These are phyloP conservation scores for Phytophthora citricola DNA, from an alignment of 352 stramenopile genomes.

Conservation along the genomic window DNA sequence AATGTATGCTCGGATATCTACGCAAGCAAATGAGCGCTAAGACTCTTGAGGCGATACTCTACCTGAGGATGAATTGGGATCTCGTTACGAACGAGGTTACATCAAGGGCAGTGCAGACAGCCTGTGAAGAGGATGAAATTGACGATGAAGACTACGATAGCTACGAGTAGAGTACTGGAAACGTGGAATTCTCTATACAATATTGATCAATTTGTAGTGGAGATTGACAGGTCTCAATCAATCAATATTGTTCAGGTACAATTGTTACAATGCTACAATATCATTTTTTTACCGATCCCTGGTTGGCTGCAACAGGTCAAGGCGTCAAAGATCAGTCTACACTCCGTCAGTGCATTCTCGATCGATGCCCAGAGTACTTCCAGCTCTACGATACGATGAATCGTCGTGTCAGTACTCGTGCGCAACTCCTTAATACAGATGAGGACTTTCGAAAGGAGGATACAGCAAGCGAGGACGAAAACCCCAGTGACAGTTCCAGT, in stretches of 20 bases:
- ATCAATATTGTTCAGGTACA: conserved; percentile 13
- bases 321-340: no score
- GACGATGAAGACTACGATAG: neutral
- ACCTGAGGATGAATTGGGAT: conserved; percentile 10
- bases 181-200: neutral
- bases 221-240: neutral
- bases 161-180: neutral
- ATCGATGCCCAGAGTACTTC: no score
- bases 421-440: no score
- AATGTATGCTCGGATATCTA: conserved; percentile 12
- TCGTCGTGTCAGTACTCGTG: no score
- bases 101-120: conserved; percentile 3
- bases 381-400: no score
- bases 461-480: no score
- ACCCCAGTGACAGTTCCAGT: no score
- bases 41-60: no score
- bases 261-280: conserved; percentile 6
- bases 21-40: conserved; percentile 2
- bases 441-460: no score
- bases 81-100: conserved; percentile 8
- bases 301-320: no score
- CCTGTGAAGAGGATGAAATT: neutral
- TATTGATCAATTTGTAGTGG: conserved; percentile 7
- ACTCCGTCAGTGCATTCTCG: no score
- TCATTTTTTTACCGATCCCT: neutral